phyloP scores from a whole-genome alignment of 1,284 basidiomycete genomes.

The Pyrrhoderma noxium region DNA sequence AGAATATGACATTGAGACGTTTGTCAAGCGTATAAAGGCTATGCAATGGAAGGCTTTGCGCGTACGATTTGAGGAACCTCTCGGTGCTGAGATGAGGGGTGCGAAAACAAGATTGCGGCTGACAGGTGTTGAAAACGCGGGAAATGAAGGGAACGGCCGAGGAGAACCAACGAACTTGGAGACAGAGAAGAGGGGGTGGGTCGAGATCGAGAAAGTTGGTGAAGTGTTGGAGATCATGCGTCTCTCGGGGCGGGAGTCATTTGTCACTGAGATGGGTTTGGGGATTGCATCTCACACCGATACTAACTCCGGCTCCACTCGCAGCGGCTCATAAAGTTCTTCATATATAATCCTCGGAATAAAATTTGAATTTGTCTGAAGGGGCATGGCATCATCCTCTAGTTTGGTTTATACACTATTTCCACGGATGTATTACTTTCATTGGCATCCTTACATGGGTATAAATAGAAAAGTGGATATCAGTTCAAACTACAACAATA shows the following conservation, averaged over 20 bases:
- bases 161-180: background rate
- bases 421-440: no score
- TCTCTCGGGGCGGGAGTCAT: slow-evolving; percentile 44
- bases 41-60: slow-evolving; percentile 75
- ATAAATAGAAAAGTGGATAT: no score
- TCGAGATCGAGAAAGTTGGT: slow-evolving; percentile 61
- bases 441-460: no score
- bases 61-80: slow-evolving; percentile 50
- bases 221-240: slow-evolving; percentile 65
- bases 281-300: slow-evolving; percentile 29
- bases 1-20: slow-evolving; percentile 48
- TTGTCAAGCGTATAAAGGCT: slow-evolving; percentile 57
- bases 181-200: slow-evolving; percentile 28
- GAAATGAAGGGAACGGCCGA: background rate
- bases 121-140: background rate
- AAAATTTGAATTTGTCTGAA: no score
- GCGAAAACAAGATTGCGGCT: background rate
- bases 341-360: no score
- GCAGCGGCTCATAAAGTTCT: no score
- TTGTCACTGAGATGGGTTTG: slow-evolving; percentile 59
- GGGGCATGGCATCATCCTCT: no score
- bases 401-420: no score
- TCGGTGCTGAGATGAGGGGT: slow-evolving; percentile 19
- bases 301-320: no score
- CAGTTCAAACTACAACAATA: no score